Percentiles rank a stretch among this genome's conserved stretches.
These are phyloP conservation scores for Tricholoma terreum DNA, from an alignment of 768 basidiomycete species.

Conservation along the genomic window DNA sequence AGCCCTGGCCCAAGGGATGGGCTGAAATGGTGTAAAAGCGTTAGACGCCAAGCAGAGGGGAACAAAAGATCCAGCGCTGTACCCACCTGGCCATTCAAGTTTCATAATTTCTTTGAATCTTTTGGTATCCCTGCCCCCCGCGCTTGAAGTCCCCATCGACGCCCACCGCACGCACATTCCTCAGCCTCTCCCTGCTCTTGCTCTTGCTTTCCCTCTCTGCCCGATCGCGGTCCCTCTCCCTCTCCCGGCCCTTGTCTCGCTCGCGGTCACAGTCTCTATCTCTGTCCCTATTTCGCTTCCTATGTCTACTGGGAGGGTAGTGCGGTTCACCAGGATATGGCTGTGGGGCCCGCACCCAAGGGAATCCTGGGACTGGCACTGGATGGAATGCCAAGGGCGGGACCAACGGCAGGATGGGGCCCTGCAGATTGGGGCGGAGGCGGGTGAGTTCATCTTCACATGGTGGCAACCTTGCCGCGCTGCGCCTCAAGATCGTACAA, in stretches of 20 bases:
- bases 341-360: constrained; percentile 9
- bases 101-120: constrained; percentile 49
- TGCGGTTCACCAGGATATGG: constrained; percentile 19
- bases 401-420: constrained; percentile 18
- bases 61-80: background rate
- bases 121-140: constrained; percentile 55
- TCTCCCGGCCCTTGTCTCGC: constrained; percentile 22
- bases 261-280: constrained; percentile 9
- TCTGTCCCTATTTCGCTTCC: constrained; percentile 15
- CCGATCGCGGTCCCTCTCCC: constrained; percentile 35
- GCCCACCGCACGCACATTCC: constrained; percentile 8
- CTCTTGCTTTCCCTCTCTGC: constrained; percentile 26
- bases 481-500: constrained; percentile 88
- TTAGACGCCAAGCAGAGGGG: background rate
- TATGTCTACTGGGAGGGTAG: constrained; percentile 21
- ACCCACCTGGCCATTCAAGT: constrained; percentile 32
- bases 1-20: constrained; percentile 36
- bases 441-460: constrained; percentile 81
- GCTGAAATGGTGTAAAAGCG: constrained; percentile 33
- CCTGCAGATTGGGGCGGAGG: constrained; percentile 58
- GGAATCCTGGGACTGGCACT: constrained; percentile 17
- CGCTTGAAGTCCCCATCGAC: constrained; percentile 26
- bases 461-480: constrained; percentile 75
- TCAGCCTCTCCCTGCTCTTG: constrained; percentile 14
- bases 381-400: constrained; percentile 14